phyloP scores from a whole-genome alignment of 305 asterid species.

The Fraxinus paxiana region DNA sequence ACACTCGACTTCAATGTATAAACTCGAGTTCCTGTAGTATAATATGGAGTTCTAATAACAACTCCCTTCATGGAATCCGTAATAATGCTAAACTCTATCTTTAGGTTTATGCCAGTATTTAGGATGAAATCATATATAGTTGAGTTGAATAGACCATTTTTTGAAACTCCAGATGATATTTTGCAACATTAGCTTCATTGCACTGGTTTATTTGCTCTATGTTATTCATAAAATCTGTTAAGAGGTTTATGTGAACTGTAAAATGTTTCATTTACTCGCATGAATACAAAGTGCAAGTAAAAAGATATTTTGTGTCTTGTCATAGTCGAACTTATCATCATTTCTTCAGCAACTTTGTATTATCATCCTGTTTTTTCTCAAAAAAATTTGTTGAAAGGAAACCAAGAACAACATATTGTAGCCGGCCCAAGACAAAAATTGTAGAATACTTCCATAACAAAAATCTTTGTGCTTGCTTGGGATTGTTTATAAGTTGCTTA shows the following conservation, averaged over 20 bases:
- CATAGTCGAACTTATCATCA: conserved; percentile 8
- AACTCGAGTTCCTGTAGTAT: background rate
- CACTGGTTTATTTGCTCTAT: conserved; percentile 4
- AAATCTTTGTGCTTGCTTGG: background rate
- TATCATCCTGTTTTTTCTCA: background rate
- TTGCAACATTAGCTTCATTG: conserved; percentile 8
- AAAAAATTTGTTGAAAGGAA: background rate
- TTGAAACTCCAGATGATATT: background rate
- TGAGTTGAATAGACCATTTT: conserved; percentile 5
- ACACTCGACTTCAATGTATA: background rate
- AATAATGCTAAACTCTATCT: conserved; percentile 5
- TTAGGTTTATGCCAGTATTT: conserved; percentile 10
- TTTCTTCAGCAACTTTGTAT: conserved; percentile 2
- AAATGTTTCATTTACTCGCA: background rate
- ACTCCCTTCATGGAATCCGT: background rate
- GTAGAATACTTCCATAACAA: background rate
- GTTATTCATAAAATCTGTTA: conserved; percentile 1
- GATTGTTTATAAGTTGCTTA: background rate
- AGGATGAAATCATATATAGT: background rate
- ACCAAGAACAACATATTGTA: conserved; percentile 4
- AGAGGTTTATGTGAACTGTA: background rate
- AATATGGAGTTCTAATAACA: background rate
- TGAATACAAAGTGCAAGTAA: conserved; percentile 3
- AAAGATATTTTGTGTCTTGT: background rate
- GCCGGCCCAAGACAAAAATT: background rate